Conservation (phyloP, 2,329 filamentous ascomycete genomes). For the Herpotrichia juniperi region DNA sequence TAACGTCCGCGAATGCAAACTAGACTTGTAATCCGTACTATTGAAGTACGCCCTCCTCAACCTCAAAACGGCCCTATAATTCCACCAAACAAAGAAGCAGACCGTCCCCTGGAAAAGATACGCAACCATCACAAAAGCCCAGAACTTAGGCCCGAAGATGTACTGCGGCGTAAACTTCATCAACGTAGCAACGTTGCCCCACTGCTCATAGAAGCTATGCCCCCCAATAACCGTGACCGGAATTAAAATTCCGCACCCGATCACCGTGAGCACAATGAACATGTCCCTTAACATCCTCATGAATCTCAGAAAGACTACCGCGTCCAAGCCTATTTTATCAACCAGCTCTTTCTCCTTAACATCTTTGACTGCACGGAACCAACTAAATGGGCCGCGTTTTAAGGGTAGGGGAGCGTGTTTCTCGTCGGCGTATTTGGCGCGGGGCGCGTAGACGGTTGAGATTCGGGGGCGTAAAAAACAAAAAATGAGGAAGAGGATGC, state of each 20-base stretch:
- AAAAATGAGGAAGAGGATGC: conserved; percentile 78
- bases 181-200: conserved; percentile 35
- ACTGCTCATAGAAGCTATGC: conserved; percentile 41
- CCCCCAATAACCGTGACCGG: conserved; percentile 70
- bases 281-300: conserved; percentile 90
- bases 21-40: conserved; percentile 83
- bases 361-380: conserved; percentile 77
- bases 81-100: conserved; percentile 84
- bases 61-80: conserved; percentile 74
- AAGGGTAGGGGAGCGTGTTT: conserved; percentile 86
- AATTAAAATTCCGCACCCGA: conserved; percentile 79
- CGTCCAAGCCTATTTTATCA: conserved; percentile 87
- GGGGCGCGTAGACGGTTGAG: conserved; percentile 89
- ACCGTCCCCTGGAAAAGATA: conserved; percentile 75
- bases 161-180: conserved; percentile 65
- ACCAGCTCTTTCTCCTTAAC: conserved; percentile 80
- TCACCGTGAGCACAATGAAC: conserved; percentile 73
- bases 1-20: conserved; percentile 74
- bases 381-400: conserved; percentile 84
- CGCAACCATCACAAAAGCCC: conserved; percentile 64
- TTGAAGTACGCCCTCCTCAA: conserved; percentile 81
- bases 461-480: conserved; percentile 90
- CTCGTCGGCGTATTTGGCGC: conserved; percentile 89
- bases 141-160: conserved; percentile 57
- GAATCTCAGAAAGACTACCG: conserved; percentile 86